phyloP scores from a whole-genome alignment of 371 early-diverging fungal genomes.

The Saksenaea oblongispora region DNA sequence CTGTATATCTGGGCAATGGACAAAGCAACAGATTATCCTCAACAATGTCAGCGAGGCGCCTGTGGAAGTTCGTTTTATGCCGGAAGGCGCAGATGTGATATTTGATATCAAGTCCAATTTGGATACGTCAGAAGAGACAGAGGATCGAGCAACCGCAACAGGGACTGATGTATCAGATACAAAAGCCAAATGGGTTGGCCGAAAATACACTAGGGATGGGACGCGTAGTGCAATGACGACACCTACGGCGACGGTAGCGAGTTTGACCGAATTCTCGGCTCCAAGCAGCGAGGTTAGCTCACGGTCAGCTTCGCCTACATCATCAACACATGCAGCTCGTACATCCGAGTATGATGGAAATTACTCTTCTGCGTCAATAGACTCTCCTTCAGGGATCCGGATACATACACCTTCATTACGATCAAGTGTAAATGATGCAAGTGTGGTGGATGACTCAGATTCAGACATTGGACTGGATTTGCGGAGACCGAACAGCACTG shows the following conservation, averaged over 20 bases:
- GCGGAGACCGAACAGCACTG: neutral
- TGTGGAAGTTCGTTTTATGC: constrained; percentile 78
- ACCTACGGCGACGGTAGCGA: constrained; percentile 27
- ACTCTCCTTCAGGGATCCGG: neutral
- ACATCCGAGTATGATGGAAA: constrained; percentile 14
- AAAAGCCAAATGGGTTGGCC: constrained; percentile 1
- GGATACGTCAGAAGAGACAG: constrained; percentile 12
- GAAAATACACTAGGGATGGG: constrained; percentile 17
- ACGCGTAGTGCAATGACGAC: constrained; percentile 20
- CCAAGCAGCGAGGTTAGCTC: constrained; percentile 60
- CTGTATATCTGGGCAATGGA: constrained; percentile 86
- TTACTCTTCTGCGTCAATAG: neutral
- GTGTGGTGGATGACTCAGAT: neutral
- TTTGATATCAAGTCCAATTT: constrained; percentile 49
- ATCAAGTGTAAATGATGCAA: neutral
- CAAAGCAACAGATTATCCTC: constrained; percentile 74
- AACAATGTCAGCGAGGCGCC: constrained; percentile 82
- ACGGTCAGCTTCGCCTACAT: constrained; percentile 51
- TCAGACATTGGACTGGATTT: neutral
- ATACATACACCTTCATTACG: constrained; percentile 10
- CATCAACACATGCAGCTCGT: constrained; percentile 5
- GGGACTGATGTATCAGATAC: constrained; percentile 1
- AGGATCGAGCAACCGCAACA: constrained; percentile 7
- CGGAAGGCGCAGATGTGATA: constrained; percentile 80
- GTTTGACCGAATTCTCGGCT: constrained; percentile 50